Base-by-base conservation (phyloP, 2,329 filamentous ascomycete species). In the Ophidiomyces ophidiicola region DNA sequence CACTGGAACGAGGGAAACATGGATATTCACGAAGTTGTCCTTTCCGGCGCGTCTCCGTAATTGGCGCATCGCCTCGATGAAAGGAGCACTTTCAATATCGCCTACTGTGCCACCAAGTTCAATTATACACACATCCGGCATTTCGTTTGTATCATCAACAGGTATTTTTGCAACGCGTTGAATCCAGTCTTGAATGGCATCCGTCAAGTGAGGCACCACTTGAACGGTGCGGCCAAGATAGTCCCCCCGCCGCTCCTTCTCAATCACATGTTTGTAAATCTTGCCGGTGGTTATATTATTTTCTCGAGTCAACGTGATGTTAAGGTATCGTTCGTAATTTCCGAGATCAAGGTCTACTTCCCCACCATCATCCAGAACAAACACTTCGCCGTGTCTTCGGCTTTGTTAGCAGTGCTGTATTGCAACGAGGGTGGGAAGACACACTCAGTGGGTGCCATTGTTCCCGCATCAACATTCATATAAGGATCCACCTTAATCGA, bases 211-310 rank as follows among this genome's bases (percentile, higher is more conserved):
- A 80, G 83, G 55, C 92, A 78, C 40, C 86, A 92, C 81, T 61
- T 94, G 86, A 11, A 92, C 80, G 12, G 87, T 86, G 60, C 81
- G 78, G 48, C 88, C 88, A 8, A 96, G 73, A 53, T 94, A 96
- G 57, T 90, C 79, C 40, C 77, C 78, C 46, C 66, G 64, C 48
- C 78, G 67, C 62, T 81, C 77, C 45, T 75, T 76, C 54, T 86
- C 76, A 52, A 94, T 86, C 39, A 94, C 87, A 53, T 82, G 76
- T 55, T 84, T 72, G 64, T 94, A 96, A 50, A 96, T 85, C 68
- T 96, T 94, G 56, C 90, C 90, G 4, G 88, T 94, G 3, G 90
- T 98, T 62, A 98, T 93, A 63, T 96, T 96, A 68, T 88, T 85
- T 51, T 94, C 86, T 45, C 79, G 71, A 6, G 77, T 84, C 45